phyloP scores from a whole-genome alignment of 495 filamentous ascomycete genomes.

The Choiromyces venosus region DNA sequence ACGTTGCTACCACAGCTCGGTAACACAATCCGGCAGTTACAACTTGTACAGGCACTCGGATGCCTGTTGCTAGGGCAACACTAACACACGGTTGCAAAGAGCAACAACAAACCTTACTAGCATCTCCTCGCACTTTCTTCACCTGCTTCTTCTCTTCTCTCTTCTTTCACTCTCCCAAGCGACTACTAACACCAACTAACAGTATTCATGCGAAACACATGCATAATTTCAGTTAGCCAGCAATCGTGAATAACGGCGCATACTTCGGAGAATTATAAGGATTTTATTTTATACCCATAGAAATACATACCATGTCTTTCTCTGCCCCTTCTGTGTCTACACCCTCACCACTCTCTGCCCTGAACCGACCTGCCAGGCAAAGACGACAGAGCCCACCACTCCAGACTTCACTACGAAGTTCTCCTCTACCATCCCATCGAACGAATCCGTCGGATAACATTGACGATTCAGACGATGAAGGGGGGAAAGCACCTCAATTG shows the following conservation, averaged over 20 bases:
- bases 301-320: slow-evolving; percentile 22
- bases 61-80: not conserved
- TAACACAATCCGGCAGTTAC: not conserved
- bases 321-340: slow-evolving; percentile 21
- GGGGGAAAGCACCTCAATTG: slow-evolving; percentile 38
- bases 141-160: not conserved
- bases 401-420: slow-evolving; percentile 30
- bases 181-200: slow-evolving; percentile 9
- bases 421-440: slow-evolving; percentile 28
- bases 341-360: slow-evolving; percentile 34
- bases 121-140: slow-evolving; percentile 15
- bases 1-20: not conserved
- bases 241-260: slow-evolving; percentile 3
- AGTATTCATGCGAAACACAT: slow-evolving; percentile 7
- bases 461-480: slow-evolving; percentile 38
- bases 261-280: not conserved
- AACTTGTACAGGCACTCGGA: not conserved
- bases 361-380: slow-evolving; percentile 31
- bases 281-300: slow-evolving; percentile 2
- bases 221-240: slow-evolving; percentile 13
- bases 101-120: slow-evolving; percentile 30
- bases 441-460: slow-evolving; percentile 24
- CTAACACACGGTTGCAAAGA: not conserved
- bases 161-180: not conserved
- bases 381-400: slow-evolving; percentile 34